Base-by-base conservation (phyloP, 2,329 filamentous ascomycete genomes). In the Diaporthe citriasiana region DNA sequence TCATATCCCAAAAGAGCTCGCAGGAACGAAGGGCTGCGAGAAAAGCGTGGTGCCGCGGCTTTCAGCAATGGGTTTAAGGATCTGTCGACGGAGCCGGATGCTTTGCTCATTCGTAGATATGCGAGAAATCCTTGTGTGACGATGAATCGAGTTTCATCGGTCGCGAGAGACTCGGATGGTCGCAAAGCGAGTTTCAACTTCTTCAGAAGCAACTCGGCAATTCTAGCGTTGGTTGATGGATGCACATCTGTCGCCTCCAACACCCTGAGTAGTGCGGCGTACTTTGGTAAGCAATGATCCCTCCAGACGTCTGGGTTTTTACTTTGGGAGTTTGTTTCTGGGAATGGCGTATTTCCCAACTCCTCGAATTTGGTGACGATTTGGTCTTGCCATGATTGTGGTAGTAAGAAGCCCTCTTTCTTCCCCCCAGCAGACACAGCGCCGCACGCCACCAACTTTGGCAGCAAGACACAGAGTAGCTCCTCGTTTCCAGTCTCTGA, bases 81-180 rank as follows among this genome's bases (percentile, higher is more conserved):
- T 27, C 84, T 79, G 74, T 94, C 91, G 8, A 92, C 82, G 17
- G 88, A 85, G 1, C 86, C 88, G n/a, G 89, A 85, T 5, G 88
- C 86, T 75, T 87, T 88, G 70, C 88, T 90, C 87, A 94, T 91
- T 65, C 89, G 87, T 35, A 94, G 86, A 78, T 95, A 94, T 6
- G 92, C 90, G 73, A 90, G 90, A 79, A 97, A 94, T 0, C 93
- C 94, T 77, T 92, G 91, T 13, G 93, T 93, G 73, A 93, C 87
- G 66, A 94, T 93, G 77, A 97, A 95, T 47, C 90, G 87, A n/a
- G 91, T 89, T 79, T 92, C 89, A 76, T 92, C 89, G 4, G 89
- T 90, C 2, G 88, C 86, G 69, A 91, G 82, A 15, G 88, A 87
- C 8, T 88, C 88, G 1, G 90, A 90, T 10, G 91, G 90, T 27